Percentiles rank a stretch among this genome's conserved stretches.
Conservation (phyloP, 148 eudicot species). For the Vaccinium vitisidaea region DNA sequence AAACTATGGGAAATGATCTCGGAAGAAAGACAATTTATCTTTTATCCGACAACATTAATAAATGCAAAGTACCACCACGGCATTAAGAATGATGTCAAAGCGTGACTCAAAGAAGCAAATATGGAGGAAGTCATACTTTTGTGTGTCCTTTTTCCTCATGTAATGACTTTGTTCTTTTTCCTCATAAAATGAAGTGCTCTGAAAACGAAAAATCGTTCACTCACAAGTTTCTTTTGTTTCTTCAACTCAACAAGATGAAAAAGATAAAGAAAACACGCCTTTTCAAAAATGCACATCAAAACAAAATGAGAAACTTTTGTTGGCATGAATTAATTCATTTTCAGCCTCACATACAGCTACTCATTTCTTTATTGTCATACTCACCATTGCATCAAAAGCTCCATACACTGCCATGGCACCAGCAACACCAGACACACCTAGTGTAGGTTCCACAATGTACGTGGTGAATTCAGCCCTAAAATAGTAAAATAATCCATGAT, state of each 20-base stretch:
- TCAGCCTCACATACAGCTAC: neutral
- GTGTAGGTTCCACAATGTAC: conserved; percentile 72
- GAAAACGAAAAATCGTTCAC: neutral
- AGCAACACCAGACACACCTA: conserved; percentile 91
- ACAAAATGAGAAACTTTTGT: neutral
- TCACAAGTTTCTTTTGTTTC: neutral
- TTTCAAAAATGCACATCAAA: neutral
- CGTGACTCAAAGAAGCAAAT: neutral
- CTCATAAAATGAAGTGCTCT: neutral
- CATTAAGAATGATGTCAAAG: neutral
- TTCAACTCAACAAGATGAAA: conserved; percentile 6
- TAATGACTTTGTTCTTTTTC: neutral
- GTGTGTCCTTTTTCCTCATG: neutral
- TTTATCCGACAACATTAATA: neutral
- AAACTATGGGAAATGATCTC: neutral
- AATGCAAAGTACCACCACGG: neutral
- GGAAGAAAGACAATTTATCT: neutral
- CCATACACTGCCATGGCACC: conserved; percentile 97
- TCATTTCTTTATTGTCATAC: conserved; percentile 26
- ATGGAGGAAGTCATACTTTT: too few relatives aligned
- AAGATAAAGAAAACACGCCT: conserved; percentile 4
- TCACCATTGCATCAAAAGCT: conserved; percentile 89
- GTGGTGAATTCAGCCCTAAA: conserved; percentile 88
- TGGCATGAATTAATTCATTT: neutral
- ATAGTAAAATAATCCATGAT: conserved; percentile 9